Conservation (phyloP, 2,329 filamentous ascomycete genomes). For the Elsinoe perseae region DNA sequence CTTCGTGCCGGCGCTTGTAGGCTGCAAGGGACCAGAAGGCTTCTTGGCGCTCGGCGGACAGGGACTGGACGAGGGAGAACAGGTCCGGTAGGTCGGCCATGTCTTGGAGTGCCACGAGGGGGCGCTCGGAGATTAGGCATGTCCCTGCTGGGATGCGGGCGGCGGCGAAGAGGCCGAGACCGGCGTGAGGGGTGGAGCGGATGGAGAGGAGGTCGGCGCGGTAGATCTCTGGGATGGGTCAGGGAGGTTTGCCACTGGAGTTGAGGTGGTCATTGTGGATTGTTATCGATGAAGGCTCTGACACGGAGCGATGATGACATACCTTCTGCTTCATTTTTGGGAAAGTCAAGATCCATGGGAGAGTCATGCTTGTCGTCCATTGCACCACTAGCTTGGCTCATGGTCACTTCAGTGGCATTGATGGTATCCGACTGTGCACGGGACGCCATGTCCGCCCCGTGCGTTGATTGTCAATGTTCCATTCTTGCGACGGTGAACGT, state of each 20-base stretch:
- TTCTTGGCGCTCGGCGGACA: neutral
- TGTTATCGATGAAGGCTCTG: no score
- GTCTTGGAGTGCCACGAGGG: conserved; percentile 17
- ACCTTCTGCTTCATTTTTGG: conserved; percentile 8
- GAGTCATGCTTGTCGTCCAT: conserved; percentile 8
- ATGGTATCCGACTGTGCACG: conserved; percentile 1
- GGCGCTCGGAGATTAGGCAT: conserved; percentile 17
- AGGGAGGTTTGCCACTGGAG: neutral
- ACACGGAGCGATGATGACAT: no score
- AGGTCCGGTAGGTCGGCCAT: conserved; percentile 18
- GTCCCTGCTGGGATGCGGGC: conserved; percentile 17
- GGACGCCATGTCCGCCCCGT: conserved; percentile 3
- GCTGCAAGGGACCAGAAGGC: conserved; percentile 18
- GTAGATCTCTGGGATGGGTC: conserved; percentile 10
- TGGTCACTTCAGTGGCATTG: conserved; percentile 1
- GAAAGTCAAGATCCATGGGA: conserved; percentile 15
- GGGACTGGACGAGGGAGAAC: conserved; percentile 11
- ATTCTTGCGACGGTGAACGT: conserved; percentile 30
- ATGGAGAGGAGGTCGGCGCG: conserved; percentile 17
- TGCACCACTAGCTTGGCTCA: neutral
- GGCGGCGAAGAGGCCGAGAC: conserved; percentile 18
- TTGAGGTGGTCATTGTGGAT: no score
- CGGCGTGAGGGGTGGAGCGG: conserved; percentile 16
- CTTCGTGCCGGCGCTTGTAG: neutral
- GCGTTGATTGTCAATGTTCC: conserved; percentile 15